Percentiles rank a stretch among this genome's conserved stretches.
phyloP scores from a whole-genome alignment of 306 rosid genomes.

The Cucurbita argyrosperma region DNA sequence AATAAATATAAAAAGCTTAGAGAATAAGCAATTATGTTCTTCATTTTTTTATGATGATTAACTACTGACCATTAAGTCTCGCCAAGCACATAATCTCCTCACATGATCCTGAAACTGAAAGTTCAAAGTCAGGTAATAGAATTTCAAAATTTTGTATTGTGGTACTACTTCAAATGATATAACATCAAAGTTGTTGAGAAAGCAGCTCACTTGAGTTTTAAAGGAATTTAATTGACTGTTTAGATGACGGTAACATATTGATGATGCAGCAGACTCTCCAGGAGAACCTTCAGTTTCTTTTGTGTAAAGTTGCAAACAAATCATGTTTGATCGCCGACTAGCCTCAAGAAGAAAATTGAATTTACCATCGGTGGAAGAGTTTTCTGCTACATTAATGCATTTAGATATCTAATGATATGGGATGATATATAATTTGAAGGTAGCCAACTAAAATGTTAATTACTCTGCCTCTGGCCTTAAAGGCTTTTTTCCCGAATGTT shows the following conservation, averaged over 20 bases:
- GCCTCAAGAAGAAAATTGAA: conserved; percentile 77
- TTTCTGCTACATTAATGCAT: conserved; percentile 49
- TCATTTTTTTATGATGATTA: neutral
- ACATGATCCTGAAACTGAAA: conserved; percentile 45
- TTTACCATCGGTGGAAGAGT: conserved; percentile 56
- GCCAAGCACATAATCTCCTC: conserved; percentile 70
- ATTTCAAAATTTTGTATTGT: neutral
- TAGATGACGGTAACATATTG: conserved; percentile 48
- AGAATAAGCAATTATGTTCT: neutral
- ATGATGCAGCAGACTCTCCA: conserved; percentile 66
- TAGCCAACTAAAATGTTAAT: neutral
- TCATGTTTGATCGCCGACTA: conserved; percentile 75
- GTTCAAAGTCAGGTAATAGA: neutral
- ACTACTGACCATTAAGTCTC: conserved; percentile 78
- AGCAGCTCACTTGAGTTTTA: conserved; percentile 53
- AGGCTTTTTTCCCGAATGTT: neutral
- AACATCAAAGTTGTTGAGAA: neutral
- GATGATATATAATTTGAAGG: neutral
- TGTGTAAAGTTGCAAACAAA: conserved; percentile 58
- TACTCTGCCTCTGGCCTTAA: neutral
- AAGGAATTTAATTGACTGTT: conserved; percentile 34
- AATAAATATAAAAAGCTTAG: neutral
- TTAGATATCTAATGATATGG: conserved; percentile 21
- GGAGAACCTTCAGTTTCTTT: conserved; percentile 72
- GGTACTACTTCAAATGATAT: conserved; percentile 4